Conservation (phyloP, 345 rosid species). For the Dovyalis caffra region DNA sequence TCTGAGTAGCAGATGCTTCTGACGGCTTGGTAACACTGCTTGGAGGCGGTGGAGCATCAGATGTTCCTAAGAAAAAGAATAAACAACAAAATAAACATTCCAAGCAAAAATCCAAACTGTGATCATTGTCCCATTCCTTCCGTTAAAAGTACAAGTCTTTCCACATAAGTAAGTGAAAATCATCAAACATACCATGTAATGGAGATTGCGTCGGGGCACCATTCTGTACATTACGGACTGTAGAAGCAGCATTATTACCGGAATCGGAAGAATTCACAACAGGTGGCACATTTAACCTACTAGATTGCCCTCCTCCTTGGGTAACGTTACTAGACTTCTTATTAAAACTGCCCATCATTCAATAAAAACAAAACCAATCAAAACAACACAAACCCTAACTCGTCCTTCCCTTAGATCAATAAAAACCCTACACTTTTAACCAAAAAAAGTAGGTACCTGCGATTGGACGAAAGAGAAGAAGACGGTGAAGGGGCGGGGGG, state of each 20-base stretch:
- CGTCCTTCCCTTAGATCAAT: background rate
- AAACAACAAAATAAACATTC: background rate
- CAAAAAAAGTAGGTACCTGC: conserved; percentile 44
- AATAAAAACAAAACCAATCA: background rate
- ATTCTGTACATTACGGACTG: conserved; percentile 45
- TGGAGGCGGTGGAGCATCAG: conserved; percentile 42
- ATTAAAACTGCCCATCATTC: conserved; percentile 36
- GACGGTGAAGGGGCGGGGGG: conserved; percentile 64
- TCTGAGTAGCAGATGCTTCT: conserved; percentile 41
- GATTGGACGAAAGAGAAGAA: conserved; percentile 37
- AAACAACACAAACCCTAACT: background rate
- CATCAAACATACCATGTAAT: conserved; percentile 50
- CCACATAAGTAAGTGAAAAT: background rate
- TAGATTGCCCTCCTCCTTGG: conserved; percentile 67
- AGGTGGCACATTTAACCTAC: conserved; percentile 51
- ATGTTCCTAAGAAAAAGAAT: conserved; percentile 32
- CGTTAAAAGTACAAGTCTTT: background rate
- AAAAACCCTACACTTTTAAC: background rate
- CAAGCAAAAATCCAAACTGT: background rate
- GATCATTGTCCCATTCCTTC: background rate
- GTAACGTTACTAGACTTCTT: conserved; percentile 63
- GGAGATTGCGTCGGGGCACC: conserved; percentile 54
- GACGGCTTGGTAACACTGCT: conserved; percentile 37
- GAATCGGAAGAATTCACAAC: conserved; percentile 41
- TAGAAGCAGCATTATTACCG: conserved; percentile 27